Percentiles rank a stretch among this genome's conserved stretches.
Evolutionary conservation across 2,329 filamentous ascomycete species (phyloP).

Genomic region (Ophiostoma novo-ulmi): DNA sequence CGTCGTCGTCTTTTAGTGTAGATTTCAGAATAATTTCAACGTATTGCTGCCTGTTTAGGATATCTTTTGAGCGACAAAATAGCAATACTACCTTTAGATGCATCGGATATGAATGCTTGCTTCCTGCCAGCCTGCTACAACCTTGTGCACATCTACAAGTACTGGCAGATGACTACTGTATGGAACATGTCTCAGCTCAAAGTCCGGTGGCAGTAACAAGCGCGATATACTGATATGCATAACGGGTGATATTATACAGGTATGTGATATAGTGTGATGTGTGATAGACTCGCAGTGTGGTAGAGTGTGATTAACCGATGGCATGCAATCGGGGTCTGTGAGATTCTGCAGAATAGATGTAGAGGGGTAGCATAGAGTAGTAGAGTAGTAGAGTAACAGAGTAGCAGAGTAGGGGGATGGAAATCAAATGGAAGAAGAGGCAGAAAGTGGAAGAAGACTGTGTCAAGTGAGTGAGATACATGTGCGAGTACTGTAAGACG

Average conservation of each 20-base stretch:
- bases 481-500: background rate
- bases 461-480: background rate
- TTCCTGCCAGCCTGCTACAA: too few species aligned
- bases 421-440: background rate
- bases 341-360: slow-evolving; percentile 3
- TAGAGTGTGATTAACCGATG: background rate
- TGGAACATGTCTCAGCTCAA: background rate
- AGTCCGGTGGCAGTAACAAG: background rate
- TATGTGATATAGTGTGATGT: background rate
- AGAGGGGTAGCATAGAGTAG: background rate
- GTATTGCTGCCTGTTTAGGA: background rate
- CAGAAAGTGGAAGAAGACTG: background rate
- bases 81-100: background rate
- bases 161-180: background rate
- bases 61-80: background rate
- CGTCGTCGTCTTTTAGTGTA: background rate
- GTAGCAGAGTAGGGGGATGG: too few species aligned
- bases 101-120: too few species aligned
- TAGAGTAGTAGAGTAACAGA: too few species aligned
- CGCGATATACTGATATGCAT: background rate
- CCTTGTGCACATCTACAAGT: background rate
- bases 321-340: slow-evolving; percentile 9
- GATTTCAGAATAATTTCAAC: background rate
- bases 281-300: background rate
- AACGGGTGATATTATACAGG: background rate